Percentiles rank a stretch among this genome's conserved stretches.
phyloP scores from a whole-genome alignment of 2,329 filamentous ascomycete species.

The Fusarium goolgardi region DNA sequence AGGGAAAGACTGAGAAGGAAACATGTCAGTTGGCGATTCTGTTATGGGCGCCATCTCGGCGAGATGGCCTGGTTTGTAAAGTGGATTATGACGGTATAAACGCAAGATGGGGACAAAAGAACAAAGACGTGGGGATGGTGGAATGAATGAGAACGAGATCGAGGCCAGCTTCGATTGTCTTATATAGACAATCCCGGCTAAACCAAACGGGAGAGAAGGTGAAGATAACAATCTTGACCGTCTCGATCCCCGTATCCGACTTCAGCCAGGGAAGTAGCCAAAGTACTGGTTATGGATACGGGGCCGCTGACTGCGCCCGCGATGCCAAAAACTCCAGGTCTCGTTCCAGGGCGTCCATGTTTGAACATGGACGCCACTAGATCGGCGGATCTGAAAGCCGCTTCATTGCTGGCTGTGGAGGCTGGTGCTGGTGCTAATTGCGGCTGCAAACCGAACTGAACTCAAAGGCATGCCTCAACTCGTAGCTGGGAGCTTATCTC shows the following conservation, averaged over 20 bases:
- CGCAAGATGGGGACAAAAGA: slow-evolving; percentile 23
- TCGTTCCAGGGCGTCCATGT: slow-evolving; percentile 23
- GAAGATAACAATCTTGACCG: slow-evolving; percentile 31
- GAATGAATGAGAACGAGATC: slow-evolving; percentile 12
- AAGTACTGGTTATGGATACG: slow-evolving; percentile 28
- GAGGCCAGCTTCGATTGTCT: slow-evolving; percentile 23
- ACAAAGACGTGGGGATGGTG: slow-evolving; percentile 14
- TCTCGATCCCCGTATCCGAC: slow-evolving; percentile 20
- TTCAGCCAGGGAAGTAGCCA: slow-evolving; percentile 21
- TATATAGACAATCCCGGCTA: slow-evolving; percentile 39
- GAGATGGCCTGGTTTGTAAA: slow-evolving; percentile 26
- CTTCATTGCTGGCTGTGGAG: slow-evolving; percentile 1
- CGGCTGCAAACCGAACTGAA: slow-evolving; percentile 23
- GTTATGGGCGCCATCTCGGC: slow-evolving; percentile 54
- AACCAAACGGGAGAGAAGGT: slow-evolving; percentile 13
- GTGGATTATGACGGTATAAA: slow-evolving; percentile 21
- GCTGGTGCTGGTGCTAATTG: slow-evolving; percentile 17
- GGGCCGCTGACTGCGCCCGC: slow-evolving; percentile 39
- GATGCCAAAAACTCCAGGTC: slow-evolving; percentile 26
- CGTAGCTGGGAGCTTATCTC: slow-evolving; percentile 24
- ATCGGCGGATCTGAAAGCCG: slow-evolving; percentile 41
- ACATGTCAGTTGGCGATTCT: slow-evolving; percentile 56
- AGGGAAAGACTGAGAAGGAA: slow-evolving; percentile 57
- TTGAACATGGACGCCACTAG: slow-evolving; percentile 38
- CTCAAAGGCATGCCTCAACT: slow-evolving; percentile 6